Evolutionary conservation across 768 basidiomycete species (phyloP).

Genomic region (Tricholoma flavovirens): DNA sequence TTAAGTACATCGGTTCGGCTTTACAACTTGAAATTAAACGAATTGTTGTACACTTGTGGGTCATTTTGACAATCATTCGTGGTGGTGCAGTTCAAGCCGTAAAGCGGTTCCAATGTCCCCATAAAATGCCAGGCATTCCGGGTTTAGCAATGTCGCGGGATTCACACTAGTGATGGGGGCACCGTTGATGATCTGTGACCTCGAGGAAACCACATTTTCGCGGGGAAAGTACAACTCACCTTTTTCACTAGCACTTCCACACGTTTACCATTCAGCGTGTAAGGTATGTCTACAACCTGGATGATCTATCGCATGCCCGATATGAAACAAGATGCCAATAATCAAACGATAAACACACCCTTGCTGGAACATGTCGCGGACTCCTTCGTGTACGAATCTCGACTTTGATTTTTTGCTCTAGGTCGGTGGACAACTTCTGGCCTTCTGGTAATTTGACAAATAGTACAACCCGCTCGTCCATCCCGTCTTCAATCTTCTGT

Average conservation of each 20-base stretch:
- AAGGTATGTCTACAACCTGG: constrained; percentile 65
- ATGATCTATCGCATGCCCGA: constrained; percentile 43
- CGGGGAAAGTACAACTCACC: constrained; percentile 29
- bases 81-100: constrained; percentile 36
- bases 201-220: constrained; percentile 1
- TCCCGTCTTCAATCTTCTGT: constrained; percentile 55
- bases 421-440: constrained; percentile 39
- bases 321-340: constrained; percentile 5
- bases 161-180: constrained; percentile 64
- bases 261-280: constrained; percentile 76
- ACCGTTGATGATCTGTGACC: constrained; percentile 68
- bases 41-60: background rate
- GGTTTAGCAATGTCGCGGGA: constrained; percentile 66
- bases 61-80: background rate
- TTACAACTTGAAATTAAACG: background rate
- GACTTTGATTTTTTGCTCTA: constrained; percentile 52
- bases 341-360: constrained; percentile 35
- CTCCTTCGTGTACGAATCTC: constrained; percentile 61
- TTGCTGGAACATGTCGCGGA: constrained; percentile 72
- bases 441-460: constrained; percentile 63
- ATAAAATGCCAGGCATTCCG: constrained; percentile 64
- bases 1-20: background rate
- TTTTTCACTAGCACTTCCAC: constrained; percentile 79
- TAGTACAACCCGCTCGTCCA: constrained; percentile 71
- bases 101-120: constrained; percentile 45